phyloP scores from a whole-genome alignment of 148 eudicot species.

The Beta vulgaris region DNA sequence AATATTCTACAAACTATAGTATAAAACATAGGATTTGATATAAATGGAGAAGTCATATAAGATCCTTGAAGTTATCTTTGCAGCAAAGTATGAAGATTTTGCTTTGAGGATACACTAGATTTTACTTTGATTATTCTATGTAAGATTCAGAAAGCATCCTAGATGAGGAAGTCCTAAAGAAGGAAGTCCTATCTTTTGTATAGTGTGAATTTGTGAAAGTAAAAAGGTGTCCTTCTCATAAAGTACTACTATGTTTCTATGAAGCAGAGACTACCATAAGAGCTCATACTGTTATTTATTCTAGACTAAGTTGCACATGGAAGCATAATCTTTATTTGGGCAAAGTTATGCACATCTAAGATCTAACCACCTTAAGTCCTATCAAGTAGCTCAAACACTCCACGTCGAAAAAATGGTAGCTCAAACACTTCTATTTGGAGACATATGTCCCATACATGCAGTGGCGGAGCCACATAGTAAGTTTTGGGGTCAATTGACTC shows the following conservation, averaged over 20 bases:
- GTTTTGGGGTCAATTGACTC: no score
- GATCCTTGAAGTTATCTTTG: slow-evolving; percentile 15
- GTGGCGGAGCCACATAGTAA: no score
- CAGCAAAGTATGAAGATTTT: slow-evolving; percentile 18
- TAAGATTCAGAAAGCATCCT: neutral
- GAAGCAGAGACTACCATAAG: neutral
- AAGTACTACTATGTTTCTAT: neutral
- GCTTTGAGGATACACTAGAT: slow-evolving; percentile 30
- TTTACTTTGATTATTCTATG: neutral
- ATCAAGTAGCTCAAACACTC: no score
- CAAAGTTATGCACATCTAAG: neutral
- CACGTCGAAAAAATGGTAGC: no score
- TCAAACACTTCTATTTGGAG: no score
- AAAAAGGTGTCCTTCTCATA: no score
- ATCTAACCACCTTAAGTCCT: neutral
- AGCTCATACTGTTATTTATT: neutral
- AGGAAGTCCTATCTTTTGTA: neutral
- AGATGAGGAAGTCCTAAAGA: neutral
- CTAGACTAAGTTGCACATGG: neutral
- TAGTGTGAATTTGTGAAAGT: slow-evolving; percentile 4
- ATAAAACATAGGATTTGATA: slow-evolving; percentile 19
- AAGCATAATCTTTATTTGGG: neutral
- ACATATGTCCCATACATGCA: no score
- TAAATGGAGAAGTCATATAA: neutral
- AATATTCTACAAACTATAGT: slow-evolving; percentile 25